Base-by-base conservation (phyloP, 306 rosid genomes). In the Lathyrus oleraceus region DNA sequence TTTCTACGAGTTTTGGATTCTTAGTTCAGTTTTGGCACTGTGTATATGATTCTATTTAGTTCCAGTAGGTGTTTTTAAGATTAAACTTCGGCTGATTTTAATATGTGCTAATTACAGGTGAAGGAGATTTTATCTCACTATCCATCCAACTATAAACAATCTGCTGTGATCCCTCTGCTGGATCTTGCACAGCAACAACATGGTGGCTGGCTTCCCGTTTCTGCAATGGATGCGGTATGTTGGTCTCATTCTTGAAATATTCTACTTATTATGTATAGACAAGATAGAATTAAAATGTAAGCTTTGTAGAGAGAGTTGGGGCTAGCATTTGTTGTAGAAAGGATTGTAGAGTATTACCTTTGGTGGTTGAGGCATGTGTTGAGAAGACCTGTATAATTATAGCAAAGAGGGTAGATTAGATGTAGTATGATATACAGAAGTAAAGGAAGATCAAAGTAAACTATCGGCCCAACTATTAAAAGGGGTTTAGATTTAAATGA, bases 181-280 rank as follows among this genome's bases (percentile, higher is more conserved):
- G 99, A 95, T 89, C 99, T 95, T 81, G 97, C 99, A 48, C 99
- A 95, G 74, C 99, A 95, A 82, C 99, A 95, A 82, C 95, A 95
- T 78, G 97, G 96, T 43, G 99, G 97, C 14, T 95, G 99, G 99
- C 91, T 95, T 8, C 92, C 99, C 75, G 97, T 95, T 81, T 95
- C 99, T 8, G 96, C 99, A 64, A 95, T 95, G 97, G 76, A 95
- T 69, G 99, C 91, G 67, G 99, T 91, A 89, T 76, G 95, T 81
- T 81, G 56, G 35, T 59, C 27, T 71, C 30, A 15, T 75, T 60
- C 73, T 23, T 61, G 30, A 69, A 32, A 6, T 44, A 20, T 72
- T 76, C 25, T 64, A 62, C 21, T 23, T 64, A 20, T 28, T 56
- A 68, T 16, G 40, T 57, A 43, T 63, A 19, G 71, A 53, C 11